A percentile compares a stretch with the other conserved stretches of the same genome.
Evolutionary conservation across 192 early-diverging fungal species (phyloP).

Genomic region (Podochytrium sp.): DNA sequence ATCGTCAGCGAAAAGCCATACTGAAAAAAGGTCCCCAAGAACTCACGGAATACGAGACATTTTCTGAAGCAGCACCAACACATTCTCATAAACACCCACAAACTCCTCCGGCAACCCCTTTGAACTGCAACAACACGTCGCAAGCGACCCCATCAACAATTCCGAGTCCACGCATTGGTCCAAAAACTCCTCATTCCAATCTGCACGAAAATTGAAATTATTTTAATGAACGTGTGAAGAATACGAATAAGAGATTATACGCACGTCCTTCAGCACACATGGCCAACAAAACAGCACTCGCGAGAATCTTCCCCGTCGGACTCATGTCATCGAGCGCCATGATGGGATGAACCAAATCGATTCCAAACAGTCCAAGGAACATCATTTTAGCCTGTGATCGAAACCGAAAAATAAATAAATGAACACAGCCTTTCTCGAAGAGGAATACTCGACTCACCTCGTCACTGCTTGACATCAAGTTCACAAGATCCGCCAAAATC

Average conservation of each 20-base stretch:
- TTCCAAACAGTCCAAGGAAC: not conserved
- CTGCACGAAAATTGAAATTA: constrained; percentile 4
- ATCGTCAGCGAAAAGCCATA: not conserved
- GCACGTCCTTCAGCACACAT: constrained; percentile 27
- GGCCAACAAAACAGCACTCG: constrained; percentile 15
- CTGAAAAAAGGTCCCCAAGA: not conserved
- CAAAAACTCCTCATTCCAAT: constrained; percentile 19
- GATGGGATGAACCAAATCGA: constrained; percentile 13
- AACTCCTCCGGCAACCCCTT: not conserved
- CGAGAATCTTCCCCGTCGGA: not conserved
- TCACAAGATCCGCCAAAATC: not conserved
- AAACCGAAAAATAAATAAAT: not conserved
- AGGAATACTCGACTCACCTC: not conserved
- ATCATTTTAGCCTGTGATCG: not conserved
- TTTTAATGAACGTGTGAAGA: not conserved
- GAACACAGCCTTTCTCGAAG: not conserved
- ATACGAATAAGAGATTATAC: not conserved
- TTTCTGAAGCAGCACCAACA: constrained; percentile 8
- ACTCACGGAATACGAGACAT: constrained; percentile 10
- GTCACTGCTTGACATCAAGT: not conserved
- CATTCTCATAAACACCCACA: constrained; percentile 17
- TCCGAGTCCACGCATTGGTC: constrained; percentile 8
- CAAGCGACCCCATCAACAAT: not conserved
- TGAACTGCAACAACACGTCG: not conserved
- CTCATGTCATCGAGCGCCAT: not conserved